Conservation (phyloP, 352 stramenopile species). For the Phytophthora quininea region DNA sequence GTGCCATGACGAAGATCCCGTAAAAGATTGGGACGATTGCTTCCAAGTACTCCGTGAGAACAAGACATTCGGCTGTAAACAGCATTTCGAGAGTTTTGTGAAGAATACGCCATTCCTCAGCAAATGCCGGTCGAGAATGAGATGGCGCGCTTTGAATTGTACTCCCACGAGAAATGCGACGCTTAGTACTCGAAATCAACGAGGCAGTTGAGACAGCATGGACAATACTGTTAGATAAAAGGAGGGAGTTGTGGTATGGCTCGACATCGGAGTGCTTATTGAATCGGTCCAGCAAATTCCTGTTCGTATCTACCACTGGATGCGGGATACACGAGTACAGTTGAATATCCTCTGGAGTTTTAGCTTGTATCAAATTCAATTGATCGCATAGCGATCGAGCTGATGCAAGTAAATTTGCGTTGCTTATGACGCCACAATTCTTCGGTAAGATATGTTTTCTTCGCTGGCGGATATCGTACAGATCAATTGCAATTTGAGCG, state of each 20-base stretch:
- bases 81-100: not conserved
- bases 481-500: constrained; percentile 1
- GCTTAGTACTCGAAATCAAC: no score
- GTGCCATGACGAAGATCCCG: not conserved
- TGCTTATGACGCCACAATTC: not conserved
- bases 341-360: constrained; percentile 1
- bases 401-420: not conserved
- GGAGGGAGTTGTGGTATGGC: not conserved
- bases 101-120: not conserved
- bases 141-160: no score
- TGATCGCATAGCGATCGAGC: not conserved
- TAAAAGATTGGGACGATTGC: not conserved
- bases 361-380: not conserved
- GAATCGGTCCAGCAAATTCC: not conserved
- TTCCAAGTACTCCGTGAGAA: not conserved
- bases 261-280: not conserved
- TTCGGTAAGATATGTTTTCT: constrained; percentile 3
- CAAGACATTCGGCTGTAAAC: not conserved
- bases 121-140: no score
- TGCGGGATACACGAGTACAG: constrained; percentile 10
- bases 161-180: no score
- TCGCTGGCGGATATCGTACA: not conserved
- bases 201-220: not conserved
- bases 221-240: not conserved
- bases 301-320: not conserved